Conservation (phyloP, 108 stramenopile species). For the Cylindrotheca closterium region DNA sequence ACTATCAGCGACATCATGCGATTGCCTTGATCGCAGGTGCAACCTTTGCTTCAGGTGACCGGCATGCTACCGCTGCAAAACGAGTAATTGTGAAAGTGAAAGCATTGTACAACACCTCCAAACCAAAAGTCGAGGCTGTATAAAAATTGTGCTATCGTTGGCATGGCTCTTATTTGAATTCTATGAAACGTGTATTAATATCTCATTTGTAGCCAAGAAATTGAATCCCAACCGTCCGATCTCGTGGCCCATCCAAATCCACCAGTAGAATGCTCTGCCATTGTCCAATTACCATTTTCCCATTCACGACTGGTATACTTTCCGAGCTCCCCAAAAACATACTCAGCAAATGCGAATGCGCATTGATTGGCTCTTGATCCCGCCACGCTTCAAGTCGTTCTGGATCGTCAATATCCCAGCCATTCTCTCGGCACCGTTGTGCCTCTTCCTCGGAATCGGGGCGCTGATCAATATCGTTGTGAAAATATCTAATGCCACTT, state of each 20-base stretch:
- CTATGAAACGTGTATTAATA: too few species aligned
- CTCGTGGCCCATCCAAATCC: constrained; percentile 83
- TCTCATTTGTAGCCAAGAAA: constrained; percentile 64
- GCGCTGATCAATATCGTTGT: constrained; percentile 85
- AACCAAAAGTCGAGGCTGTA: not conserved
- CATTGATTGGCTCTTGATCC: constrained; percentile 89
- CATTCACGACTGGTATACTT: constrained; percentile 80
- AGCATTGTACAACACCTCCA: not conserved
- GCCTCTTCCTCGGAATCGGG: constrained; percentile 77
- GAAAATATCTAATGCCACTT: constrained; percentile 57
- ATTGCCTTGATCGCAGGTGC: constrained; percentile 20
- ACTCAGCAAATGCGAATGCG: constrained; percentile 81
- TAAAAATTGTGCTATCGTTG: too few species aligned
- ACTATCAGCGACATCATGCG: constrained; percentile 18
- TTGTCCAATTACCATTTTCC: constrained; percentile 78
- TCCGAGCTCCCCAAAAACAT: constrained; percentile 82
- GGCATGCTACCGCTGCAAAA: not conserved
- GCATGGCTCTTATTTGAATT: too few species aligned
- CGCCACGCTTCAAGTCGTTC: constrained; percentile 67
- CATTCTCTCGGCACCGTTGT: constrained; percentile 82
- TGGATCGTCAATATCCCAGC: constrained; percentile 81
- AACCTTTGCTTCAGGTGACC: constrained; percentile 6
- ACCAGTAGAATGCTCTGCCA: constrained; percentile 86
- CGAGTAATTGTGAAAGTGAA: not conserved
- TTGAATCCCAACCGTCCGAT: constrained; percentile 78